A percentile compares a stretch with the other conserved stretches of the same genome.
Evolutionary conservation across 2,329 filamentous ascomycete genomes (phyloP).

Genomic region (Madurella mycetomatis): DNA sequence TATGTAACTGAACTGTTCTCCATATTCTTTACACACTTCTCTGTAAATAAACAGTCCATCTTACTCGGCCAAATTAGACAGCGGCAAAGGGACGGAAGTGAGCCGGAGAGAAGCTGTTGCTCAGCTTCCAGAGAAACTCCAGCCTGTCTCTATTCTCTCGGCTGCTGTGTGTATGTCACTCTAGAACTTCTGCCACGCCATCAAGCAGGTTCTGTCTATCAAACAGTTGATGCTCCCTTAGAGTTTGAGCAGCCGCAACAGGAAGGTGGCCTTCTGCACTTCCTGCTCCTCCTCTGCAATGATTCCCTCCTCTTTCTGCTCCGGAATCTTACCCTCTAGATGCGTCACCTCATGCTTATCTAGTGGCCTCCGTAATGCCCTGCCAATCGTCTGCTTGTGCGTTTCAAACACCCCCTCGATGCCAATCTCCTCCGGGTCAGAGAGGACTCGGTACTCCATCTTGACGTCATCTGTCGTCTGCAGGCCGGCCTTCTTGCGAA

Average conservation of each 20-base stretch:
- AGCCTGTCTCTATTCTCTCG: constrained; percentile 9
- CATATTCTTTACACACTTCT: background rate
- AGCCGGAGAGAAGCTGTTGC: background rate
- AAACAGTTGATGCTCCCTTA: constrained; percentile 35
- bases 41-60: background rate
- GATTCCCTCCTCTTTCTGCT: constrained; percentile 49
- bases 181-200: background rate
- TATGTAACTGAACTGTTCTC: constrained; percentile 40
- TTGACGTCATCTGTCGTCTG: constrained; percentile 89
- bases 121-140: background rate
- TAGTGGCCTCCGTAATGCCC: constrained; percentile 70
- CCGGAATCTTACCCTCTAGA: constrained; percentile 53
- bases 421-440: constrained; percentile 73
- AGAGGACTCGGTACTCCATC: constrained; percentile 84
- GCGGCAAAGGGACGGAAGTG: constrained; percentile 23
- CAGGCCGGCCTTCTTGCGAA: constrained; percentile 90
- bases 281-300: constrained; percentile 83
- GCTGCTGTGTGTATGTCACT: constrained; percentile 1
- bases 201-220: background rate
- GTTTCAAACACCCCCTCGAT: constrained; percentile 65
- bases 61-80: constrained; percentile 12
- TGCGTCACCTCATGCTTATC: constrained; percentile 63
- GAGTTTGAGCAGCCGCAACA: constrained; percentile 68
- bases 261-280: constrained; percentile 67
- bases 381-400: constrained; percentile 66